Percentiles rank a stretch among this genome's conserved stretches.
Conservation (phyloP, 2,329 filamentous ascomycete genomes). For the Microsporum audouinii region DNA sequence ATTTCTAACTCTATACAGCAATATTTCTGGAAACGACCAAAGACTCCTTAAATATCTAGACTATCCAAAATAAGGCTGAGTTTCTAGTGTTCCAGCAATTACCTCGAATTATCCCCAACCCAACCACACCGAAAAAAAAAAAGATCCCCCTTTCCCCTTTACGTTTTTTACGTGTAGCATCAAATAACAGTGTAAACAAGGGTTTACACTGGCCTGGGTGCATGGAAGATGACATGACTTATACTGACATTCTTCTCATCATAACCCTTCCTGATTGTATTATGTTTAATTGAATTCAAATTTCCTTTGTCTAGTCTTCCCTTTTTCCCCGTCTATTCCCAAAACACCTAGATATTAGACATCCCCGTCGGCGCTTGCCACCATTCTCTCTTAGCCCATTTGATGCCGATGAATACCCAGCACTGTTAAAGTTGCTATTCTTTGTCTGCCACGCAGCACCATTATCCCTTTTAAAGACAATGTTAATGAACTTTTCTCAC, state of each 20-base stretch:
- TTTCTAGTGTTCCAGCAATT: not conserved
- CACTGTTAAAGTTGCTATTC: not conserved
- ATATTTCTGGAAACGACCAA: slow-evolving; percentile 61
- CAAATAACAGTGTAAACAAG: not conserved
- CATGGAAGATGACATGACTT: not conserved
- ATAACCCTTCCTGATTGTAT: not conserved
- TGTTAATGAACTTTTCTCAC: not conserved
- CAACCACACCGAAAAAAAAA: not conserved
- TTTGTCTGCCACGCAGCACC: not conserved
- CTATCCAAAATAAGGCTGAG: not conserved
- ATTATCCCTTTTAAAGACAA: not conserved
- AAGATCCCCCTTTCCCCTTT: not conserved
- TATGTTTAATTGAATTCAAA: slow-evolving; percentile 1
- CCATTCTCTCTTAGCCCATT: not conserved
- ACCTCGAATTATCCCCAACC: not conserved
- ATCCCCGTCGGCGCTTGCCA: not conserved
- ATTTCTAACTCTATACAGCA: slow-evolving; percentile 38
- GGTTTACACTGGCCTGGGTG: not conserved
- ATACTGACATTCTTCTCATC: not conserved
- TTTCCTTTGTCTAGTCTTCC: not conserved
- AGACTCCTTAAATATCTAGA: slow-evolving; percentile 19
- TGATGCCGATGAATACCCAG: not conserved
- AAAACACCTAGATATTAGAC: not conserved
- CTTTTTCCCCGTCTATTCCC: not conserved
- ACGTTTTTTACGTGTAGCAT: not conserved